phyloP scores from a whole-genome alignment of 805 yeast species.

The Kodamaea leandrae region DNA sequence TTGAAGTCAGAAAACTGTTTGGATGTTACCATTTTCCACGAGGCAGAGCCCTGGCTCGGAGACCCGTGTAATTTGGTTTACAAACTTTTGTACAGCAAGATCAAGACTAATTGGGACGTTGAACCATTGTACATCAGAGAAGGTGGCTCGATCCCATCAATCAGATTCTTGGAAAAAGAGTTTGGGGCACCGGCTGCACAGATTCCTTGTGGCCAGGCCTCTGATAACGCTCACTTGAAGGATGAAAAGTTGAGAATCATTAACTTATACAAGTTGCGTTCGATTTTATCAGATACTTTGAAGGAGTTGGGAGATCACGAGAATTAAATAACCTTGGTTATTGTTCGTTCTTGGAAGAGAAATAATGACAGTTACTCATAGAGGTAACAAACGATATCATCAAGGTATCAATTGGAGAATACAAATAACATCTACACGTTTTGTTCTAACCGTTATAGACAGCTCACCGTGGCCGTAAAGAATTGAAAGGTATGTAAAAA shows the following conservation, averaged over 20 bases:
- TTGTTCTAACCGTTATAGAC: too few relatives aligned
- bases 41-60: conserved; percentile 96
- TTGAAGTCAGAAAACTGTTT: conserved; percentile 63
- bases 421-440: too few relatives aligned
- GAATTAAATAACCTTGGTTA: too few relatives aligned
- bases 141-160: conserved; percentile 95
- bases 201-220: conserved; percentile 92
- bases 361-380: too few relatives aligned
- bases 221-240: conserved; percentile 90
- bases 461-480: neutral
- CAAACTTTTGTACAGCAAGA: conserved; percentile 58
- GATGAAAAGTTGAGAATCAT: conserved; percentile 80
- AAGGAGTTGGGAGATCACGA: conserved; percentile 30
- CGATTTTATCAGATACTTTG: conserved; percentile 56
- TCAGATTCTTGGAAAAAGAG: conserved; percentile 76
- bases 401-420: too few relatives aligned
- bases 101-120: conserved; percentile 67
- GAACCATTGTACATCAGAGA: conserved; percentile 88
- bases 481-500: conserved; percentile 1
- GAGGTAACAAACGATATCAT: too few relatives aligned
- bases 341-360: too few relatives aligned
- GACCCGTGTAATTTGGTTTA: conserved; percentile 76
- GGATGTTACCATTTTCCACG: conserved; percentile 62
- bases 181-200: conserved; percentile 91
- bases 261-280: conserved; percentile 72